These are phyloP conservation scores for Rhodamnia argentea DNA, from an alignment of 345 rosid species.

Conservation along the genomic window DNA sequence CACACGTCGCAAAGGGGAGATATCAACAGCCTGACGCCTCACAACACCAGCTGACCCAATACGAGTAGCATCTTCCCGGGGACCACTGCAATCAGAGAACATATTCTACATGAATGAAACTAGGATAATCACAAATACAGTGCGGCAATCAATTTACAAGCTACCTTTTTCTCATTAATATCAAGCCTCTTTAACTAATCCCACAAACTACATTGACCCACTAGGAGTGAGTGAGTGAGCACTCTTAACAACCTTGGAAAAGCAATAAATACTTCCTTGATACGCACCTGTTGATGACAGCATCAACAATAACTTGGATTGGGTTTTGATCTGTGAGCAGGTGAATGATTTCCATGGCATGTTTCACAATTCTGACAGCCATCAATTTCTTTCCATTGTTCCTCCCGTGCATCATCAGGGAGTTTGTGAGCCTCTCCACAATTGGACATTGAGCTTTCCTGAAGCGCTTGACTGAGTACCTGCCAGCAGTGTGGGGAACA, in stretches of 20 bases:
- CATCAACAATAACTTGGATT: conserved; percentile 83
- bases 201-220: background rate
- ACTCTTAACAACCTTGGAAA: background rate
- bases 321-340: conserved; percentile 80
- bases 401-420: conserved; percentile 93
- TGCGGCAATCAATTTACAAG: background rate
- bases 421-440: conserved; percentile 88
- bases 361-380: conserved; percentile 82
- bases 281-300: conserved; percentile 74
- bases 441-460: conserved; percentile 97
- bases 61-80: conserved; percentile 93
- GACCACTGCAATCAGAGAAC: conserved; percentile 44
- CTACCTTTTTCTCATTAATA: background rate
- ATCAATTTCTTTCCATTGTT: conserved; percentile 86
- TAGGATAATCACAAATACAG: background rate
- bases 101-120: background rate
- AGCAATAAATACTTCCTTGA: background rate
- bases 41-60: conserved; percentile 99
- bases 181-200: background rate
- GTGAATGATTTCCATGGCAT: conserved; percentile 91
- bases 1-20: conserved; percentile 86
- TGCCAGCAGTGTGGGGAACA: conserved; percentile 93
- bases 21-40: conserved; percentile 96
- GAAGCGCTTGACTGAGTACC: conserved; percentile 91
- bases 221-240: background rate